Percentiles rank a stretch among this genome's conserved stretches.
Conservation (phyloP, 2,329 filamentous ascomycete genomes). For the Trichoderma harzianum region DNA sequence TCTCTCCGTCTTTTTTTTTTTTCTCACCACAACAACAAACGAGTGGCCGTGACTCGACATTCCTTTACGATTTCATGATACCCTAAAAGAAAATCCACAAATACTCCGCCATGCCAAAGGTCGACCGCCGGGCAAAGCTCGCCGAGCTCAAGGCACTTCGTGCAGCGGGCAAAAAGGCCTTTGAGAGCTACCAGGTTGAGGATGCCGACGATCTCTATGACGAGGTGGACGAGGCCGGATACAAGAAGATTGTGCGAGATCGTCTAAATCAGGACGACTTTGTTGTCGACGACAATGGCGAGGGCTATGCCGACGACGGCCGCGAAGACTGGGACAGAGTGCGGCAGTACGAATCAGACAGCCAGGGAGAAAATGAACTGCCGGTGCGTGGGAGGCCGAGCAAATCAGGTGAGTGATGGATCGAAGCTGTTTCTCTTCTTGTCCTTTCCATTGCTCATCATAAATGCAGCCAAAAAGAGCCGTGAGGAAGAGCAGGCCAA, state of each 20-base stretch:
- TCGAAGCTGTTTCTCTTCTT: not conserved
- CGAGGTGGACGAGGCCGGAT: conserved; percentile 92
- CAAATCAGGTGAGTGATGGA: conserved; percentile 45
- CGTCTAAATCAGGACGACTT: conserved; percentile 94
- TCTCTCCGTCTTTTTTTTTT: not conserved
- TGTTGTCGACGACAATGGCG: conserved; percentile 96
- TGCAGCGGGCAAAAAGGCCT: conserved; percentile 84
- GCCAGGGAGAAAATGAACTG: conserved; percentile 47
- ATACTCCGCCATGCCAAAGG: conserved; percentile 34
- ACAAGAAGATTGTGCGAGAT: conserved; percentile 90
- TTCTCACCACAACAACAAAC: not conserved
- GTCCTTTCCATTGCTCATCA: not conserved
- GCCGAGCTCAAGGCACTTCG: conserved; percentile 82
- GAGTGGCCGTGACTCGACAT: not conserved
- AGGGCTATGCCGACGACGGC: conserved; percentile 94
- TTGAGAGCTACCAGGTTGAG: conserved; percentile 81
- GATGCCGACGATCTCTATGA: conserved; percentile 87
- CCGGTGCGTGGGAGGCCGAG: conserved; percentile 45
- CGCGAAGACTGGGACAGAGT: conserved; percentile 89
- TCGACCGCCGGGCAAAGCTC: conserved; percentile 49
- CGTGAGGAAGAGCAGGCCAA: conserved; percentile 83
- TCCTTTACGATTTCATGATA: not conserved
- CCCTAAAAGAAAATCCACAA: conserved; percentile 8
- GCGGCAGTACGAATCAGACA: conserved; percentile 67
- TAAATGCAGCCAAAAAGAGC: conserved; percentile 69